Evolutionary conservation across 2,329 filamentous ascomycete species (phyloP), one percentile per base, ranked within the genome.

Genomic region (Fusarium keratoplasticum): DNA sequence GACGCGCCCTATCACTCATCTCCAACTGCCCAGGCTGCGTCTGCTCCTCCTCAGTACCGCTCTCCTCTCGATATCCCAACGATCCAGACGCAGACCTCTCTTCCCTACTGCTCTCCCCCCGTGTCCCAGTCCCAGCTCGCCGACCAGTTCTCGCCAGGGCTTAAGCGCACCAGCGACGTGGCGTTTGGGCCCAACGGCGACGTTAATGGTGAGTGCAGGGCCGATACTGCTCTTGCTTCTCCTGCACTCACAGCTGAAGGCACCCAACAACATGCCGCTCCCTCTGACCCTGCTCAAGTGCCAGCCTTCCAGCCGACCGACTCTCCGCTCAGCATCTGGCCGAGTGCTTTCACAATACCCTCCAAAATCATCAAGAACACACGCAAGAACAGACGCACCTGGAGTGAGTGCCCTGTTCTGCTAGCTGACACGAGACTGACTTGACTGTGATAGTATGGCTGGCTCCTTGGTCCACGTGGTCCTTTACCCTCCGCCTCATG

Each of bases 381-480:
- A 0, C 71, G 79, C n/a, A 76, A 75, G 14, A 80, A 81, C 27
- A 79, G 73, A 44, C 76, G 80, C 5, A 80, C 78, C 14, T 84
- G 83, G 83, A 83, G 83, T 84, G 63, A 64, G 81, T 79, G 6
- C 8, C 36, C 2, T 5, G 1, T 44, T 7, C 11, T 11, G 9
- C 4, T 29, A 0, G 40, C 59, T 8, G 6, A 1, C 6, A 33
- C 27, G 1, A 14, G n/a, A n/a, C 55, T 65, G 16, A 58, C 29
- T 9, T 42, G 20, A 0, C 11, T 20, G 25, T n/a, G 0, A 36
- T 22, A 80, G 79, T 80, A 22, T 80, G 77, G 71, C 70, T 83
- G 3, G 77, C 81, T 0, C 82, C 82, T 0, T 79, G 77, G 57
- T 82, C 81, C 0, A 78, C 80, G 9, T 82, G 81, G 81, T 82